Evolutionary conservation across 164 flowering plant genomes (phyloP).

Genomic region (Umbellularia californica): DNA sequence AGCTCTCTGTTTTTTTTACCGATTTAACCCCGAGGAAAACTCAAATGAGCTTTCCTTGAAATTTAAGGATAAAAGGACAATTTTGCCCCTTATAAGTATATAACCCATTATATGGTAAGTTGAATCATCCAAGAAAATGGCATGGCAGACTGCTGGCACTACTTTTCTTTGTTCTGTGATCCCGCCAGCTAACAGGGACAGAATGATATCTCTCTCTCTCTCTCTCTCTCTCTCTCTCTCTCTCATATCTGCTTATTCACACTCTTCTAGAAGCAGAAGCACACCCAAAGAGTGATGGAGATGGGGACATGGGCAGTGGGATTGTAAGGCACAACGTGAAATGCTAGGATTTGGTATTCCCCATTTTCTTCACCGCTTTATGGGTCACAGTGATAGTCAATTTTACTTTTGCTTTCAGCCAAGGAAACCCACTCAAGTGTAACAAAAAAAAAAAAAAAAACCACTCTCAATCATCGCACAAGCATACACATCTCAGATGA

Average conservation of each 20-base stretch:
- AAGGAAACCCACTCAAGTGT: conserved; percentile 85
- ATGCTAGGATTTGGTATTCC: conserved; percentile 83
- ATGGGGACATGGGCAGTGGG: conserved; percentile 31
- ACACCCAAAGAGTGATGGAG: conserved; percentile 30
- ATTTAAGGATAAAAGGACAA: too few species aligned
- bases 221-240: too few species aligned
- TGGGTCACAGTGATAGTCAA: conserved; percentile 97
- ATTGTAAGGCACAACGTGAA: conserved; percentile 83
- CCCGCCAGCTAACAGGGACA: too few species aligned
- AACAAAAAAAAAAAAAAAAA: background rate
- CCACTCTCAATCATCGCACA: background rate
- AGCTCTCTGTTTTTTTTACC: too few species aligned
- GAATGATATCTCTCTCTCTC: too few species aligned
- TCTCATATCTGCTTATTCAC: background rate
- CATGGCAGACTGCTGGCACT: too few species aligned
- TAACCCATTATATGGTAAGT: too few species aligned
- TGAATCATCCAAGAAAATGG: too few species aligned
- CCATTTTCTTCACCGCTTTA: conserved; percentile 73
- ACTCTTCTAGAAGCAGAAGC: conserved; percentile 7
- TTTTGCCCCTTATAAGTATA: too few species aligned
- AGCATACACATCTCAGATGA: background rate
- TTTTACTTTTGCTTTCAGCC: conserved; percentile 88
- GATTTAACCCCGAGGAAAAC: too few species aligned
- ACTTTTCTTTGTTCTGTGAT: too few species aligned
- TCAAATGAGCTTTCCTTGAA: too few species aligned